Base-by-base conservation (phyloP, 139 green algal genomes). In the Coelastrella sp. region DNA sequence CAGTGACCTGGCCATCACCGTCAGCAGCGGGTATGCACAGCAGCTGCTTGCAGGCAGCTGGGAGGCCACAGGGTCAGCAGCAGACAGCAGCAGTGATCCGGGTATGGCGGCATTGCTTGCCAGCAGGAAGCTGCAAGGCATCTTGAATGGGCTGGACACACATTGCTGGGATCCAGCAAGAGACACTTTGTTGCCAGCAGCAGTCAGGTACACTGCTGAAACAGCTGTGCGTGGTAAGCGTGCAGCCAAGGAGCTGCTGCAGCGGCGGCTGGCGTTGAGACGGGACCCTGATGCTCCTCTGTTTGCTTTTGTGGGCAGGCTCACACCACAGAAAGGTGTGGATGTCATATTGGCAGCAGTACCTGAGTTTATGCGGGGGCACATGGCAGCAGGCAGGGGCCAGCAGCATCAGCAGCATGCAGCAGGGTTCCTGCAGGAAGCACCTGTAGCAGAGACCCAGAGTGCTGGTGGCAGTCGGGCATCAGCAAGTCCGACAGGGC, bases 271-370 rank as follows among this genome's bases (percentile, higher is more conserved):
- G 76, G 97, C 95, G 10, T 93, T 98, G 58, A 66, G 82, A 0
- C 57, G 91, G 2, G 80, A 95, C 77, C 87, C 94, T 0, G 3
- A 8, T 5, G 91, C 85, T 13, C 95, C 95, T 2, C 89, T 99
- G 58, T 87, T 98, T 73, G 96, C 74, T 2, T 97, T 97, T 90
- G 90, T 98, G 4, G 96, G 97, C 3, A 94, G 97, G 58, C 91
- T 99, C 64, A 95, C 96, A 58, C 66, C 92, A 8, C 97, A 99
- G 90, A 99, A 99, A 91, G 97, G 97, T 8, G 94, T 95, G 59
- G 96, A 99, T 88, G 92, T 98, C 14, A 57, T 99, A 11, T 91
- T 98, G 60, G 93, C 91, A 4, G 95, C 96, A 0, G 85, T 95
- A 60, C 94, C 95, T 0, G 32, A 92, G 7, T 64, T 98, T 19